A percentile compares a stretch with the other conserved stretches of the same genome.
Conservation (phyloP, 2,329 filamentous ascomycete species). For the Penicillium brevicompactum region DNA sequence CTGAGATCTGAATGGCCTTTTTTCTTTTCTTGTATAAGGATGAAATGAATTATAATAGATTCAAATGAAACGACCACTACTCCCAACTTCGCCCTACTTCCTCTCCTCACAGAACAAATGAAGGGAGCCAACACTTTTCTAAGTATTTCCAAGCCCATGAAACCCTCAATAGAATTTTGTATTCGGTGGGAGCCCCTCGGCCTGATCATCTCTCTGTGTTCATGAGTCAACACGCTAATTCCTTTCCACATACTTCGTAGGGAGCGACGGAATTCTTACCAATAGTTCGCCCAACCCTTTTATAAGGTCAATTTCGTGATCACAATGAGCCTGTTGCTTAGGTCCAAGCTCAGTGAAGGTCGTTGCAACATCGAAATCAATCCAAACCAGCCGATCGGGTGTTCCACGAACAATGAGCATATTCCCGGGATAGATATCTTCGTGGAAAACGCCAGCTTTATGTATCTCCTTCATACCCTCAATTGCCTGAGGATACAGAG, state of each 20-base stretch:
- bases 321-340: slow-evolving; percentile 6
- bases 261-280: slow-evolving; percentile 1
- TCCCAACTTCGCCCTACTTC: no score
- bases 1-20: no score
- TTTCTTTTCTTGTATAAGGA: no score
- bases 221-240: slow-evolving; percentile 5
- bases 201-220: slow-evolving; percentile 22
- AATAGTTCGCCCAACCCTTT: slow-evolving; percentile 15
- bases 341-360: slow-evolving; percentile 17
- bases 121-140: no score
- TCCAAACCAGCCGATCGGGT: slow-evolving; percentile 23
- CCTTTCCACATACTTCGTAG: background rate
- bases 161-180: slow-evolving; percentile 20
- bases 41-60: no score
- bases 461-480: slow-evolving; percentile 25
- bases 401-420: slow-evolving; percentile 20
- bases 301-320: slow-evolving; percentile 19
- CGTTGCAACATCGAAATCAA: slow-evolving; percentile 28
- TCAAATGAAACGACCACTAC: no score
- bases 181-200: slow-evolving; percentile 21
- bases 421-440: slow-evolving; percentile 23
- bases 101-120: no score
- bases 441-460: slow-evolving; percentile 18
- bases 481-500: slow-evolving; percentile 15
- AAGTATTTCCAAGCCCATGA: background rate